Evolutionary conservation across 2,329 filamentous ascomycete genomes (phyloP).

Genomic region (Curvularia lunata): DNA sequence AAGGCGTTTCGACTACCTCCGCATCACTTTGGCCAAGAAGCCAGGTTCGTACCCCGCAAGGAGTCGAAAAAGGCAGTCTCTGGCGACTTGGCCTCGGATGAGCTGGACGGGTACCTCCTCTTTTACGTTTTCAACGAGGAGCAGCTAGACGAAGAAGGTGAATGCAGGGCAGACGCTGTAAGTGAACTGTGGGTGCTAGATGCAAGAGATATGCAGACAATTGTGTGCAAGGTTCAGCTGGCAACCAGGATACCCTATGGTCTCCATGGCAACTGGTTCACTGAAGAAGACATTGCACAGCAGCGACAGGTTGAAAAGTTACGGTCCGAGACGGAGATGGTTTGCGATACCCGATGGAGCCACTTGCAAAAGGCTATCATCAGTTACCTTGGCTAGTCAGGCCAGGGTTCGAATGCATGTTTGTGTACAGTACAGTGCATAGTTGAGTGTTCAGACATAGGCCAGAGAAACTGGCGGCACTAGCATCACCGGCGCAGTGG

Average conservation of each 20-base stretch:
- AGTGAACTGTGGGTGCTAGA: slow-evolving; percentile 74
- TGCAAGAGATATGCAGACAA: slow-evolving; percentile 65
- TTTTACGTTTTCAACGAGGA: slow-evolving; percentile 74
- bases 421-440: not conserved
- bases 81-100: slow-evolving; percentile 36
- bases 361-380: slow-evolving; percentile 21
- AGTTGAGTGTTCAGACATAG: not conserved
- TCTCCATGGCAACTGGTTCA: slow-evolving; percentile 57
- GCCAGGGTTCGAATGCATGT: not conserved
- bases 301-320: slow-evolving; percentile 38
- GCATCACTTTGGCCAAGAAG: slow-evolving; percentile 70
- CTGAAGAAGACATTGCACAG: slow-evolving; percentile 40
- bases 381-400: slow-evolving; percentile 18
- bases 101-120: slow-evolving; percentile 72
- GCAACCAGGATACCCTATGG: slow-evolving; percentile 74
- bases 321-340: slow-evolving; percentile 24
- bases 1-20: slow-evolving; percentile 66
- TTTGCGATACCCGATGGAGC: slow-evolving; percentile 12
- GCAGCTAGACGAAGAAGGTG: slow-evolving; percentile 62
- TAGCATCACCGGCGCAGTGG: not conserved
- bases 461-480: not conserved
- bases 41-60: slow-evolving; percentile 64
- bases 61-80: slow-evolving; percentile 13
- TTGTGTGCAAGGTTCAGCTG: slow-evolving; percentile 65
- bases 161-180: slow-evolving; percentile 49